phyloP scores from a whole-genome alignment of 176 grass and related monocot genomes.

The Bothriochloa decipiens region DNA sequence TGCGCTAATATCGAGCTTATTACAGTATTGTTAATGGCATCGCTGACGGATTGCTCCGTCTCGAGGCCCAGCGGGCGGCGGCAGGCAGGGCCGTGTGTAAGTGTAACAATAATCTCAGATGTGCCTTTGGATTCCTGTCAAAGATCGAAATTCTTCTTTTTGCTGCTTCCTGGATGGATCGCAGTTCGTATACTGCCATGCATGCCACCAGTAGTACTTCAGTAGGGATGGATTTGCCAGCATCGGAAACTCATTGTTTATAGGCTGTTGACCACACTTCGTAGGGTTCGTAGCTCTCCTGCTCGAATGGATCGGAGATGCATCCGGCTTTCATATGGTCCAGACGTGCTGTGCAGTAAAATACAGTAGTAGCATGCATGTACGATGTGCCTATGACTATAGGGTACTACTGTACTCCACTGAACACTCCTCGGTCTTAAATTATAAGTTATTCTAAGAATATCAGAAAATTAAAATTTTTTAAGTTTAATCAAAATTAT shows the following conservation, averaged over 20 bases:
- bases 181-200: no score
- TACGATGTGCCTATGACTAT: no score
- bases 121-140: neutral
- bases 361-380: no score
- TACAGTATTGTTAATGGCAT: neutral
- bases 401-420: no score
- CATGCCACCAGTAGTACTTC: no score
- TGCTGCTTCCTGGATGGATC: neutral
- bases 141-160: neutral
- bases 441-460: no score
- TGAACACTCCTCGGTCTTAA: no score
- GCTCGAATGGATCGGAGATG: neutral
- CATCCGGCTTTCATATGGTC: neutral
- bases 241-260: neutral
- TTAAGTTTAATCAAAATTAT: no score
- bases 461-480: no score
- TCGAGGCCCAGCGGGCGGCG: no score
- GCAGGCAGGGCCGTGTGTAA: neutral
- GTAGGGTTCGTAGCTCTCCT: neutral
- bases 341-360: neutral
- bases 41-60: constrained; percentile 5
- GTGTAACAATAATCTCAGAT: neutral
- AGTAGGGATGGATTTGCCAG: neutral
- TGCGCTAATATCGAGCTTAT: neutral
- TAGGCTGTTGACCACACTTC: neutral